Percentiles rank a stretch among this genome's conserved stretches.
Conservation (phyloP, 2,329 filamentous ascomycete genomes). For the Tolypocladium inflatum region DNA sequence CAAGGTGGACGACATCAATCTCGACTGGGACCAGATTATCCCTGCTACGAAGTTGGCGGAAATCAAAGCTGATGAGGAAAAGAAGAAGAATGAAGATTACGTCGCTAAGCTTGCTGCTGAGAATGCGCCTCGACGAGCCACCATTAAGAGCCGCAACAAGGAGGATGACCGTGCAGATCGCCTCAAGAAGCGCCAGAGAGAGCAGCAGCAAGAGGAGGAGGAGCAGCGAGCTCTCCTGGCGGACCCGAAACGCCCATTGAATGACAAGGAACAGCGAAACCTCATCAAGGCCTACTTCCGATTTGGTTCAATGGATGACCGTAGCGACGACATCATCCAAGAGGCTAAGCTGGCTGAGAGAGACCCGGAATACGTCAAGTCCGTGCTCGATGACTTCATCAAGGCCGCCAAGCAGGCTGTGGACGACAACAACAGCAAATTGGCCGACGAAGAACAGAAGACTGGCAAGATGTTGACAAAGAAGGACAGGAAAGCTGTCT, state of each 20-base stretch:
- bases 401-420: conserved; percentile 46
- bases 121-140: conserved; percentile 69
- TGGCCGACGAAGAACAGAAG: conserved; percentile 74
- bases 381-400: conserved; percentile 68
- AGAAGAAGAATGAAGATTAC: conserved; percentile 73
- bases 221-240: conserved; percentile 63
- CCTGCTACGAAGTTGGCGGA: conserved; percentile 84
- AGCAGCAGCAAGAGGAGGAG: conserved; percentile 59
- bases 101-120: conserved; percentile 75
- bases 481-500: conserved; percentile 93
- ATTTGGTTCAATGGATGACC: conserved; percentile 83
- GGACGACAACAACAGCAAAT: conserved; percentile 57
- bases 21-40: conserved; percentile 98
- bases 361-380: conserved; percentile 69
- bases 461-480: conserved; percentile 78
- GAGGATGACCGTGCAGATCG: conserved; percentile 56
- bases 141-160: conserved; percentile 46
- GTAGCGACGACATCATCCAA: conserved; percentile 74
- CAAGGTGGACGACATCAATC: conserved; percentile 70
- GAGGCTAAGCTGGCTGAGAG: conserved; percentile 79
- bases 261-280: conserved; percentile 87
- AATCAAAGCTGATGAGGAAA: conserved; percentile 83
- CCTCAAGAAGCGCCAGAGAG: conserved; percentile 56
- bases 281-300: conserved; percentile 85
- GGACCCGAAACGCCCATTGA: conserved; percentile 83